These are phyloP conservation scores for Asclepias syriaca DNA, from an alignment of 257 asterid species.

Conservation along the genomic window DNA sequence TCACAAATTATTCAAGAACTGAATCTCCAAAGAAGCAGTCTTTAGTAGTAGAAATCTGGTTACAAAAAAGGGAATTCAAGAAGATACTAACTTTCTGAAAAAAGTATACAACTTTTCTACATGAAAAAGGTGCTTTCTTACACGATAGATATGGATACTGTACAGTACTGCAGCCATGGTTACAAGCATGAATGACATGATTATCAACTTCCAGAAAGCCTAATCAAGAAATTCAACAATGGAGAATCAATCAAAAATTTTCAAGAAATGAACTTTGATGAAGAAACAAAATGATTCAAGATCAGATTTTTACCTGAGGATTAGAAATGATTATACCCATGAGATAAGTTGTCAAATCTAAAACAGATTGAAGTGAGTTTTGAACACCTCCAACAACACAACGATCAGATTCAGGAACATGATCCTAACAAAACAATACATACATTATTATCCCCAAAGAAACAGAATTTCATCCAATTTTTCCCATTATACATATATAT, in stretches of 20 bases:
- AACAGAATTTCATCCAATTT: not conserved
- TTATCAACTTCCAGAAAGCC: slow-evolving; percentile 80
- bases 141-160: slow-evolving; percentile 50
- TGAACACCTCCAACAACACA: slow-evolving; percentile 91
- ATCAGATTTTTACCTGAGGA: slow-evolving; percentile 51
- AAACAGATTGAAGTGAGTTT: slow-evolving; percentile 70
- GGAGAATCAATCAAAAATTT: not conserved
- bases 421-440: slow-evolving; percentile 44
- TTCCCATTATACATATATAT: not conserved
- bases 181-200: slow-evolving; percentile 52
- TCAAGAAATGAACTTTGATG: too few species aligned
- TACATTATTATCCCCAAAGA: not conserved
- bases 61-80: not conserved
- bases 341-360: slow-evolving; percentile 78
- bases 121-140: slow-evolving; percentile 63
- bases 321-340: slow-evolving; percentile 73
- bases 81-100: not conserved
- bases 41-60: not conserved
- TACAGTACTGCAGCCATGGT: slow-evolving; percentile 55
- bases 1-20: too few species aligned
- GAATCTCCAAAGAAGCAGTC: not conserved
- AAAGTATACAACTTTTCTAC: slow-evolving; percentile 39
- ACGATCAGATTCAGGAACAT: slow-evolving; percentile 60
- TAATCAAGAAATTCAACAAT: slow-evolving; percentile 16
- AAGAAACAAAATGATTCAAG: too few species aligned